Evolutionary conservation across 371 early-diverging fungal species (phyloP), one percentile per base, ranked within the genome.

Genomic region (Apophysomyces elegans): DNA sequence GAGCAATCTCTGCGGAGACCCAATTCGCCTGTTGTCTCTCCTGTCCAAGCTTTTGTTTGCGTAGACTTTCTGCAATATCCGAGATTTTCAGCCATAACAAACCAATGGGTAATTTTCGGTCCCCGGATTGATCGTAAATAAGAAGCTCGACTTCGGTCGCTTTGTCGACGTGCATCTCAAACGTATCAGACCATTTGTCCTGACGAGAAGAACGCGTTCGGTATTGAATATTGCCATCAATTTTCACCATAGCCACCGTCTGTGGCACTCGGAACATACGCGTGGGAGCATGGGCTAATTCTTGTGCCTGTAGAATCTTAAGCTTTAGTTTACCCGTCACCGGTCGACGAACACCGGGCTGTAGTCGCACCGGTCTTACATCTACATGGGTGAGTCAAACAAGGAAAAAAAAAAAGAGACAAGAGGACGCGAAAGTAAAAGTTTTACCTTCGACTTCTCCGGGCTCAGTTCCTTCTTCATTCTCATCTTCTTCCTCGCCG

Each of bases 71-170:
- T 37, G 88, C 86, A 63, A 95, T 87, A 67, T 94, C 94, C 1
- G 89, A 85, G 45, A 93, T 86, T 66, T 92, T 92, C 59, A 94
- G 75, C 93, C 94, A 95, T 65, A 91, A 75, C 56, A 93, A 79
- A 54, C 94, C 94, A 61, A 92, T 86, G 37, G 93, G 88, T n/a
- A 88, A 78, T 61, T 82, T 88, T 54, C 84, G 76, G 39, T 90
- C 89, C 54, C 86, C 86, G 38, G 85, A 81, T 63, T 88, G 81
- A 65, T 95, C 95, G 63, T 88, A 89, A 11, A 96, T 81, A 7
- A 92, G 86, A 41, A 99, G 79, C 72, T 99, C 99, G 2, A 96
- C 86, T 68, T 97, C 97, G 32, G 90, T 88, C 2, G 93, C 96
- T 75, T 93, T 93, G 65, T 94, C 92, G 47, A 96, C 91, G 59